These are phyloP conservation scores for Colletotrichum sp. DNA, from an alignment of 2,329 filamentous ascomycete genomes.

Conservation along the genomic window DNA sequence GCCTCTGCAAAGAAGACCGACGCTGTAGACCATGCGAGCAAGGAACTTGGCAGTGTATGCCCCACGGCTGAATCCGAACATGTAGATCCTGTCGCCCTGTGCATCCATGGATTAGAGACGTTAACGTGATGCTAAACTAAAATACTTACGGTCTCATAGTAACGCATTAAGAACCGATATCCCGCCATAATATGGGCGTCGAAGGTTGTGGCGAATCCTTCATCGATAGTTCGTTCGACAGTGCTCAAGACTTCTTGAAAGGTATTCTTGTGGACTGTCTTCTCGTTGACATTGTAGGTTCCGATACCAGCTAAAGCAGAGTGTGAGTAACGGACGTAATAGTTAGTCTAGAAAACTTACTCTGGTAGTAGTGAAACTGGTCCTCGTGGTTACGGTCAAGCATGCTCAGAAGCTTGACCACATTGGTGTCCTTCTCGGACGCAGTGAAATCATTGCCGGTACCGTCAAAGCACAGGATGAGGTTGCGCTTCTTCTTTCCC, in stretches of 20 bases:
- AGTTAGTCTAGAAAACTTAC: slow-evolving; percentile 28
- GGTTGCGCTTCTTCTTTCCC: slow-evolving; percentile 32
- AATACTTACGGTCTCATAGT: slow-evolving; percentile 35
- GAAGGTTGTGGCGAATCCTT: slow-evolving; percentile 50
- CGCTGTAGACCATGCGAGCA: slow-evolving; percentile 53
- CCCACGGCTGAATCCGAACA: slow-evolving; percentile 59
- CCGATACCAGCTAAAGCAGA: slow-evolving; percentile 46
- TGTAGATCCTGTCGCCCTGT: slow-evolving; percentile 53
- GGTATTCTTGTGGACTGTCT: slow-evolving; percentile 40
- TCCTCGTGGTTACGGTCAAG: slow-evolving; percentile 47
- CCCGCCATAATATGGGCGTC: slow-evolving; percentile 56
- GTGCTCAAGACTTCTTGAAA: slow-evolving; percentile 36
- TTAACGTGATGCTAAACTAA: too few species aligned
- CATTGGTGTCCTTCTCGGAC: slow-evolving; percentile 54
- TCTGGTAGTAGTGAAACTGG: slow-evolving; percentile 56
- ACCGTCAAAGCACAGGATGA: slow-evolving; percentile 54
- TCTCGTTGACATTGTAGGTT: slow-evolving; percentile 50
- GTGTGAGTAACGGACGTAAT: too few species aligned
- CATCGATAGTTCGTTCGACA: slow-evolving; percentile 43
- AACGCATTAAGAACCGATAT: slow-evolving; percentile 59
- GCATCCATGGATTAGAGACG: too few species aligned
- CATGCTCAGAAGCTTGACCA: slow-evolving; percentile 54
- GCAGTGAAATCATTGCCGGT: slow-evolving; percentile 52
- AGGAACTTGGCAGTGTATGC: slow-evolving; percentile 59
- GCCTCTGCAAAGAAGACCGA: slow-evolving; percentile 54